A percentile compares a stretch with the other conserved stretches of the same genome.
phyloP scores from a whole-genome alignment of 768 basidiomycete species.

The Tremella mesenterica region DNA sequence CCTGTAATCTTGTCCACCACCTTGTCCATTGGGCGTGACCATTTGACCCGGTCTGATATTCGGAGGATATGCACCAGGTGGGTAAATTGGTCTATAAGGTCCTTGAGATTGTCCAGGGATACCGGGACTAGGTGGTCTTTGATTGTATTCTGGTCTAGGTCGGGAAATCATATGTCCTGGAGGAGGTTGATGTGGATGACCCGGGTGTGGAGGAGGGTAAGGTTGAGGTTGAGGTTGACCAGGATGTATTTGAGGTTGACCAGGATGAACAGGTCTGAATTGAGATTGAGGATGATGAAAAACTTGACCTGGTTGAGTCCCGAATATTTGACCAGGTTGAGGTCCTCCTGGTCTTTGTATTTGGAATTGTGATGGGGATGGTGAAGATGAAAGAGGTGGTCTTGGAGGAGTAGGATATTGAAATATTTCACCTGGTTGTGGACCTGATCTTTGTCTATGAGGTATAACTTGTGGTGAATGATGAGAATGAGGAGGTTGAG shows the following conservation, averaged over 20 bases:
- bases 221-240: background rate
- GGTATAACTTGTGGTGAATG: background rate
- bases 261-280: background rate
- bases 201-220: background rate
- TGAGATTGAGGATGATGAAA: slow-evolving; percentile 13
- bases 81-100: too few relatives aligned
- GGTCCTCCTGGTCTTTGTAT: slow-evolving; percentile 17
- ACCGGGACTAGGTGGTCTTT: too few relatives aligned
- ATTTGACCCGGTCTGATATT: too few relatives aligned
- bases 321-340: slow-evolving; percentile 38
- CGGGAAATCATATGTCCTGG: too few relatives aligned
- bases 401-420: slow-evolving; percentile 24
- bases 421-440: slow-evolving; percentile 42
- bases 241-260: background rate
- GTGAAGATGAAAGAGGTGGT: background rate
- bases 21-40: too few relatives aligned
- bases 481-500: too few relatives aligned
- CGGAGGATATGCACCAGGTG: too few relatives aligned
- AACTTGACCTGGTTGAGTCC: slow-evolving; percentile 31
- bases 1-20: too few relatives aligned
- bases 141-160: too few relatives aligned
- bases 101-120: too few relatives aligned
- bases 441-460: slow-evolving; percentile 22
- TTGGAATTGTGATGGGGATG: slow-evolving; percentile 11
- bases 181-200: background rate